Percentiles rank a stretch among this genome's conserved stretches.
Evolutionary conservation across 1,284 basidiomycete species (phyloP).

Genomic region (Mycena sp.): DNA sequence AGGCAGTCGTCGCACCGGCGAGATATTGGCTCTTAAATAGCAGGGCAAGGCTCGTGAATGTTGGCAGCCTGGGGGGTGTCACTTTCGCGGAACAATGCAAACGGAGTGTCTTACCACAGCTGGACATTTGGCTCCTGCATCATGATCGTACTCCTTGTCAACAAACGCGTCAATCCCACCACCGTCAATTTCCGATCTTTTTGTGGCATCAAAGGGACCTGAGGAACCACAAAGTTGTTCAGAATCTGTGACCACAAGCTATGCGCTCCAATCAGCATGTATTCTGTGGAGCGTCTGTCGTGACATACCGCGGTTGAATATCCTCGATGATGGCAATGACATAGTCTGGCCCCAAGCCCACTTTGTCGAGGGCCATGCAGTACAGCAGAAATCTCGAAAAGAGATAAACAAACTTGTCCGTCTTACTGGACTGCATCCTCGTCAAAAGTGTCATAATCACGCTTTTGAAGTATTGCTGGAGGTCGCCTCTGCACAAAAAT

Average conservation of each 20-base stretch:
- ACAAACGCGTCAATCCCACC: slow-evolving; percentile 84
- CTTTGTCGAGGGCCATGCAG: slow-evolving; percentile 77
- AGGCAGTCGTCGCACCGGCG: slow-evolving; percentile 51
- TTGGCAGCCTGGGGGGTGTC: slow-evolving; percentile 61
- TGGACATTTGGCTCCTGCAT: slow-evolving; percentile 68
- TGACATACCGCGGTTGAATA: slow-evolving; percentile 84
- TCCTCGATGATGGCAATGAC: slow-evolving; percentile 82
- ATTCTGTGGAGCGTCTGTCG: neutral
- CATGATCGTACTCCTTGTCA: slow-evolving; percentile 80
- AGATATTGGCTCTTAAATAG: slow-evolving; percentile 84
- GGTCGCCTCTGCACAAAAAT: slow-evolving; percentile 56
- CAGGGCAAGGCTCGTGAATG: slow-evolving; percentile 80
- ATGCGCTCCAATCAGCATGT: slow-evolving; percentile 14
- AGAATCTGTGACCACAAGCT: slow-evolving; percentile 91
- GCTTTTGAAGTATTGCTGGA: slow-evolving; percentile 82
- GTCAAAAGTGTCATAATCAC: slow-evolving; percentile 87
- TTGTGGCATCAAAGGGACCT: slow-evolving; percentile 81
- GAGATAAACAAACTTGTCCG: slow-evolving; percentile 88
- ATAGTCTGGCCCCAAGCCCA: slow-evolving; percentile 81
- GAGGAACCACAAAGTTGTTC: slow-evolving; percentile 82
- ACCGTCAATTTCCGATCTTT: slow-evolving; percentile 87
- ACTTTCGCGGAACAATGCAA: neutral
- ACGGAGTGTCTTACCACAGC: slow-evolving; percentile 66
- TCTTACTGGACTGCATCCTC: slow-evolving; percentile 89
- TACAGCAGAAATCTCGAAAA: slow-evolving; percentile 86